Conservation (phyloP, 2,329 filamentous ascomycete genomes). For the Elsinoe ampelina region DNA sequence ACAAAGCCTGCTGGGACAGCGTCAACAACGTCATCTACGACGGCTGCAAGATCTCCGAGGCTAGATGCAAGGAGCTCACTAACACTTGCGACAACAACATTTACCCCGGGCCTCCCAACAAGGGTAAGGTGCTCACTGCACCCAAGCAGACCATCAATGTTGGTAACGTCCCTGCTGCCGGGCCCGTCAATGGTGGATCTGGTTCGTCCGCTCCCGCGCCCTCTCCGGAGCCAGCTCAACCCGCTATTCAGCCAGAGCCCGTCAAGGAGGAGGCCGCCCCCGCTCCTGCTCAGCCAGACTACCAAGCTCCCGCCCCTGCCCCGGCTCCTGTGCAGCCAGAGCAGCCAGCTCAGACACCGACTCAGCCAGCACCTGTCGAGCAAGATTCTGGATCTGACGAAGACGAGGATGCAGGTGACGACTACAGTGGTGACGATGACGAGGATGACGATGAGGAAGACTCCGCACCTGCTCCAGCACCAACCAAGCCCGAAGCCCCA, state of each 20-base stretch:
- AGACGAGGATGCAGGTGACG: constrained; percentile 42
- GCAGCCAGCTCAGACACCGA: not conserved
- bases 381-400: constrained; percentile 24
- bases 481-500: constrained; percentile 32
- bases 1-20: constrained; percentile 48
- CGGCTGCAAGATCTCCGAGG: constrained; percentile 54
- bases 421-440: constrained; percentile 26
- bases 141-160: constrained; percentile 12
- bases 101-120: constrained; percentile 42
- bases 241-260: not conserved
- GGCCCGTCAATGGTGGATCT: not conserved
- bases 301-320: not conserved
- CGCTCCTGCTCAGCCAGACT: not conserved
- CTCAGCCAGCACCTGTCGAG: not conserved
- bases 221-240: not conserved
- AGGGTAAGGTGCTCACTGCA: constrained; percentile 31
- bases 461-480: not conserved
- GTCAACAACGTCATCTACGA: constrained; percentile 50
- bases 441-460: constrained; percentile 43
- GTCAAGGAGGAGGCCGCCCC: not conserved
- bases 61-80: constrained; percentile 47
- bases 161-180: constrained; percentile 5
- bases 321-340: constrained; percentile 5
- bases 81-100: constrained; percentile 32
- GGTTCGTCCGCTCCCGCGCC: not conserved